Conservation (phyloP, 192 early-diverging fungal genomes). For the Helicostylum pulchrum region DNA sequence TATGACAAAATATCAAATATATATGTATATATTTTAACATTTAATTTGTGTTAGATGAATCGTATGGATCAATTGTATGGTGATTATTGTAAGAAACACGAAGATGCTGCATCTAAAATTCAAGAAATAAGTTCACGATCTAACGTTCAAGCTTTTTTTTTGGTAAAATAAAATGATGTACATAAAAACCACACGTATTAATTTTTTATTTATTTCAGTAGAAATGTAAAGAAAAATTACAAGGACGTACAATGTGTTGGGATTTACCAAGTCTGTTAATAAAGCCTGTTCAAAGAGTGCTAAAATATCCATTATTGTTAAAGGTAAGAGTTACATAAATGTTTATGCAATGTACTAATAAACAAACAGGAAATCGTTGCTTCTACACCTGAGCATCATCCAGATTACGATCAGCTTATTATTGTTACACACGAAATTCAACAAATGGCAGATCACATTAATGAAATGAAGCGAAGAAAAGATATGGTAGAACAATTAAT, state of each 20-base stretch:
- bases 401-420: slow-evolving; percentile 55
- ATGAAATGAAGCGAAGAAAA: slow-evolving; percentile 82
- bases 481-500: slow-evolving; percentile 85
- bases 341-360: slow-evolving; percentile 5
- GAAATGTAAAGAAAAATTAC: slow-evolving; percentile 57
- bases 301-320: slow-evolving; percentile 92
- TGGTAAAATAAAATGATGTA: slow-evolving; percentile 39
- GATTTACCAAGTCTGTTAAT: slow-evolving; percentile 88
- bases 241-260: slow-evolving; percentile 83
- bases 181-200: not conserved
- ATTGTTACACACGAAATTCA: slow-evolving; percentile 50
- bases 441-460: slow-evolving; percentile 75
- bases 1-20: not conserved
- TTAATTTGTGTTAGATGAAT: slow-evolving; percentile 9
- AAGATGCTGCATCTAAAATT: slow-evolving; percentile 59
- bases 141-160: slow-evolving; percentile 43
- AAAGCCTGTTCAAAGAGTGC: slow-evolving; percentile 95
- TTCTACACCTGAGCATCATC: slow-evolving; percentile 51
- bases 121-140: slow-evolving; percentile 53
- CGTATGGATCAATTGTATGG: slow-evolving; percentile 59
- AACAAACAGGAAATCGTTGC: slow-evolving; percentile 17
- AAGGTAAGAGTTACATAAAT: slow-evolving; percentile 40
- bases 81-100: slow-evolving; percentile 76
- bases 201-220: slow-evolving; percentile 39
- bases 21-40: slow-evolving; percentile 9